Conservation (phyloP, 768 basidiomycete species). For the Crassisporium funariophilum region DNA sequence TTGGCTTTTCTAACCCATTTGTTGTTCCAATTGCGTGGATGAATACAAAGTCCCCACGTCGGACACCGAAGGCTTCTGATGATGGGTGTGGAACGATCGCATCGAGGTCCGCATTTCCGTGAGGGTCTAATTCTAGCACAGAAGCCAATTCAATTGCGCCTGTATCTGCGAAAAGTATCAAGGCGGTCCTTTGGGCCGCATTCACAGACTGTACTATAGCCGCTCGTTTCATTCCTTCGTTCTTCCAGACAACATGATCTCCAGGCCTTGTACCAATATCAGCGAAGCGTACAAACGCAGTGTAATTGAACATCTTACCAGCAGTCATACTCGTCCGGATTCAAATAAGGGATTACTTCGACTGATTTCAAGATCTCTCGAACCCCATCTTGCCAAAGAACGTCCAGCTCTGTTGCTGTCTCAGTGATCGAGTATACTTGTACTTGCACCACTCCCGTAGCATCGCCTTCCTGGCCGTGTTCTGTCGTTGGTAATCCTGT, state of each 20-base stretch:
- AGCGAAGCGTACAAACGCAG: conserved; percentile 5
- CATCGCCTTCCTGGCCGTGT: conserved; percentile 58
- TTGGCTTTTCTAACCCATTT: conserved; percentile 70
- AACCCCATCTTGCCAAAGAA: conserved; percentile 90
- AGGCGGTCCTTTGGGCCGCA: conserved; percentile 69
- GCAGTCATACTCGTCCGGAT: conserved; percentile 90
- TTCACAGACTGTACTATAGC: conserved; percentile 83
- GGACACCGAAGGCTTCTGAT: conserved; percentile 73
- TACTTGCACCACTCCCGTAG: conserved; percentile 49
- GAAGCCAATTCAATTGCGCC: conserved; percentile 67
- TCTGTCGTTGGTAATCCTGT: conserved; percentile 52
- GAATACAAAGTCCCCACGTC: conserved; percentile 83
- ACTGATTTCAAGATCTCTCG: conserved; percentile 61
- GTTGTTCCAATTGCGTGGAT: conserved; percentile 68
- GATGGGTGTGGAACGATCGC: conserved; percentile 39
- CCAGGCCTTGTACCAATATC: conserved; percentile 69
- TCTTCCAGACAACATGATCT: conserved; percentile 85
- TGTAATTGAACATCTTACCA: conserved; percentile 52
- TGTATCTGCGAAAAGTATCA: conserved; percentile 59
- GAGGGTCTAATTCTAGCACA: conserved; percentile 86
- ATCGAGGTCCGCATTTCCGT: conserved; percentile 62
- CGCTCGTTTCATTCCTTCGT: conserved; percentile 63
- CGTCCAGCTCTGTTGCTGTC: conserved; percentile 65
- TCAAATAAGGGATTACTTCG: conserved; percentile 78
- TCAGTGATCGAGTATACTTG: conserved; percentile 66